These are phyloP conservation scores for Beauveria brongniartii DNA, from an alignment of 2,329 filamentous ascomycete species.

Conservation along the genomic window DNA sequence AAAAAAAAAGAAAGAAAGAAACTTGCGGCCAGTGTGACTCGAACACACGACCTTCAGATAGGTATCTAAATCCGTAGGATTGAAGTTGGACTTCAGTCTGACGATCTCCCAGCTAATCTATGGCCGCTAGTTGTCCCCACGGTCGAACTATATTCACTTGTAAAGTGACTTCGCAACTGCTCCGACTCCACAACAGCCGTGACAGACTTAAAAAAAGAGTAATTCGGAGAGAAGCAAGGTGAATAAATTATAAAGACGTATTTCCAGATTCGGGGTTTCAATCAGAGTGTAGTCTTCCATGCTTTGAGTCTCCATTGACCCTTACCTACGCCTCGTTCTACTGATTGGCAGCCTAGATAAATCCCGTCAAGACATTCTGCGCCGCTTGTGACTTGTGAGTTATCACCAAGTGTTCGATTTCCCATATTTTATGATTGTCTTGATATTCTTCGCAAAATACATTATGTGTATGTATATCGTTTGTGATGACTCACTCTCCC, in stretches of 20 bases:
- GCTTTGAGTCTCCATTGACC: too few relatives aligned
- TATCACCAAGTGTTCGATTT: too few relatives aligned
- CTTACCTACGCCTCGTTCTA: too few relatives aligned
- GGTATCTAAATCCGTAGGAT: neutral
- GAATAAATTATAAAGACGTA: neutral
- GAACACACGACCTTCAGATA: conserved; percentile 1
- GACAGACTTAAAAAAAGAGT: neutral
- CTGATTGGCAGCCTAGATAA: too few relatives aligned
- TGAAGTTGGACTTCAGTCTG: neutral
- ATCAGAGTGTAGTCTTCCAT: too few relatives aligned
- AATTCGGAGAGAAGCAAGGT: neutral
- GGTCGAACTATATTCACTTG: neutral
- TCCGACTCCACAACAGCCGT: neutral
- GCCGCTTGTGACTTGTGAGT: too few relatives aligned
- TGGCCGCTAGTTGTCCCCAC: neutral
- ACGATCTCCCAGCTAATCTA: conserved; percentile 1
- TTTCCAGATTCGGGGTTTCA: neutral
- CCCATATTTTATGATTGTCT: too few relatives aligned
- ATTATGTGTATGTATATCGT: too few relatives aligned
- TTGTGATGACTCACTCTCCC: too few relatives aligned
- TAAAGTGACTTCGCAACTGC: neutral
- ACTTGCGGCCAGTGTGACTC: neutral
- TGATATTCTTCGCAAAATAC: too few relatives aligned
- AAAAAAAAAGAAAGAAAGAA: neutral
- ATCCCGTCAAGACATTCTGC: too few relatives aligned